phyloP scores from a whole-genome alignment of 306 rosid species.

The Quercus cerris region DNA sequence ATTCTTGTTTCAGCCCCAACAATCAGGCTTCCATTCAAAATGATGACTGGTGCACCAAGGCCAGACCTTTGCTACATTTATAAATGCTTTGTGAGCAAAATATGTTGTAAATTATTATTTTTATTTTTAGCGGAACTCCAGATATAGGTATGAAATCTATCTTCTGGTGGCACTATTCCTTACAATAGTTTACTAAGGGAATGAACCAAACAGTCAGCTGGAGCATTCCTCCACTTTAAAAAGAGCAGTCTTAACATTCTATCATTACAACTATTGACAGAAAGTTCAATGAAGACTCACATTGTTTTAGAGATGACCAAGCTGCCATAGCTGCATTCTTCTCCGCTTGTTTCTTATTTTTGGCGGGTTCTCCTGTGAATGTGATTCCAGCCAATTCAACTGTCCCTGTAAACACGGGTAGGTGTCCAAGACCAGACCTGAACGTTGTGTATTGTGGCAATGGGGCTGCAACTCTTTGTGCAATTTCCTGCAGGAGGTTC shows the following conservation, averaged over 20 bases:
- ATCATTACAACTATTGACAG: background rate
- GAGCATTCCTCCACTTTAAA: background rate
- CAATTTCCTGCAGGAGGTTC: constrained; percentile 95
- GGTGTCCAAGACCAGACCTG: constrained; percentile 95
- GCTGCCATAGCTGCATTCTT: constrained; percentile 99
- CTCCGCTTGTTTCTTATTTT: constrained; percentile 98
- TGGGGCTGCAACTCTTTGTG: constrained; percentile 98
- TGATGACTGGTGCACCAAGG: background rate
- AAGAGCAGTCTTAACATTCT: background rate
- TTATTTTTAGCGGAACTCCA: background rate
- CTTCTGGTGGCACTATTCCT: background rate
- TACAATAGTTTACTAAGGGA: background rate
- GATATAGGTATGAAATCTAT: background rate
- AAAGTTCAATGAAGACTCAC: constrained; percentile 47
- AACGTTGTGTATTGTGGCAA: constrained; percentile 90
- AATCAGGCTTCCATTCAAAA: background rate
- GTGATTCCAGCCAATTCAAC: constrained; percentile 93
- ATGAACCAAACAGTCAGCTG: background rate
- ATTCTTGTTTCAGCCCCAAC: background rate
- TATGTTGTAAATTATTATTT: background rate
- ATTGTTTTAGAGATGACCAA: constrained; percentile 91
- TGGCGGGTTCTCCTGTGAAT: constrained; percentile 95
- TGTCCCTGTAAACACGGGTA: constrained; percentile 91
- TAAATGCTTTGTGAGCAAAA: background rate
- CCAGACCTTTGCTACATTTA: background rate